Evolutionary conservation across 352 stramenopile genomes (phyloP), one percentile per base, ranked within the genome.

Genomic region (Phytophthora cryptogea): DNA sequence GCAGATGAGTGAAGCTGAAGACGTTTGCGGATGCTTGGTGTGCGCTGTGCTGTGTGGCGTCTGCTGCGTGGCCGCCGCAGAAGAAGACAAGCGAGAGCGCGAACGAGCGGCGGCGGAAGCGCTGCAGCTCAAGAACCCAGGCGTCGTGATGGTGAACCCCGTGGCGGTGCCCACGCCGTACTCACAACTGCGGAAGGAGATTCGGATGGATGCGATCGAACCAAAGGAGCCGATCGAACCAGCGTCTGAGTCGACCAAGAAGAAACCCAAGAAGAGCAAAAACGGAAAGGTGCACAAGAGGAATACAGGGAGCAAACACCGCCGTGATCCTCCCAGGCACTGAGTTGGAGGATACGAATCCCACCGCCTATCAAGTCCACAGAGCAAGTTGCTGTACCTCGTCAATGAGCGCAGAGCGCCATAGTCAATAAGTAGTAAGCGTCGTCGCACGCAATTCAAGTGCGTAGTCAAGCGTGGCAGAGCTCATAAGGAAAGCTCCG

Each of bases 61-160:
- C 1, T 91, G 84, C 60, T 90, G 76, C 45, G 84, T 90, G 3
- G 84, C 82, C 5, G 84, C 84, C 13, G 84, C 82, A 0, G 84
- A 93, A 59, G 81, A 93, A 66, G 84, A 89, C 61, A 91, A 93
- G 71, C 72, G 80, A 4, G 84, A 93, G 55, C 81, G 84, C 6
- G 84, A 90, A 58, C 78, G 79, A 31, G 70, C 67, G 2, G 80
- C 64, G 17, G 68, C 61, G 1, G 70, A 66, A 27, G 53, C 69
- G 2, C 62, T 78, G 27, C 64, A 61, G 10, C 52, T 87, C 50
- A 92, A 87, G 63, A 80, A 66, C 26, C 78, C 76, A 5, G 33
- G 20, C 20, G 52, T 78, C n/a, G 76, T 88, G 42, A 63, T 86
- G 41, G 70, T 91, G 30, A 88, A 88, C 42, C 84, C 84, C 16